Evolutionary conservation across 768 basidiomycete species (phyloP).

Genomic region (Lactarius sanguifluus): DNA sequence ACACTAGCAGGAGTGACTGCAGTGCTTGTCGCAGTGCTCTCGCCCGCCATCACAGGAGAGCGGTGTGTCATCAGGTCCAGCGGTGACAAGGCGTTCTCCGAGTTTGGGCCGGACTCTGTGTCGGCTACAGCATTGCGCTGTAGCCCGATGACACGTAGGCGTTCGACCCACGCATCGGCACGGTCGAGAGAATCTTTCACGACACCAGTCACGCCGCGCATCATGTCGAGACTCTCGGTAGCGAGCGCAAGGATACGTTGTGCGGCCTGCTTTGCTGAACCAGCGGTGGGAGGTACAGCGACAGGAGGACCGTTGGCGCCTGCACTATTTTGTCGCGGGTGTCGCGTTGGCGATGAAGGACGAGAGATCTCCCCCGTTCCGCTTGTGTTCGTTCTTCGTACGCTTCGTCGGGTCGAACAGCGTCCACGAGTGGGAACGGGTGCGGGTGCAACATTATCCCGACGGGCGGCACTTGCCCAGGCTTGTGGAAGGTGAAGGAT

Average conservation of each 20-base stretch:
- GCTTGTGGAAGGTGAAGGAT: slow-evolving; percentile 77
- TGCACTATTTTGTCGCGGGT: slow-evolving; percentile 32
- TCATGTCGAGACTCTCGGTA: slow-evolving; percentile 91
- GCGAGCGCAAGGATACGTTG: slow-evolving; percentile 81
- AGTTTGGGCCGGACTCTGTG: not conserved
- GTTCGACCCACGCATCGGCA: slow-evolving; percentile 89
- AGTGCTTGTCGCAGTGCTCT: slow-evolving; percentile 27
- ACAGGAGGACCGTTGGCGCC: slow-evolving; percentile 30
- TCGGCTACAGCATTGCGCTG: slow-evolving; percentile 47
- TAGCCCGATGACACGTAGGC: slow-evolving; percentile 73
- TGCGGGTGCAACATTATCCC: slow-evolving; percentile 27
- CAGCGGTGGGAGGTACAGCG: slow-evolving; percentile 41
- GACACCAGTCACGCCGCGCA: slow-evolving; percentile 82
- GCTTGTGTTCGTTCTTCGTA: slow-evolving; percentile 25
- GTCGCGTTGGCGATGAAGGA: slow-evolving; percentile 36
- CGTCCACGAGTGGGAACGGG: slow-evolving; percentile 31
- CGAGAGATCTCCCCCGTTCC: slow-evolving; percentile 32
- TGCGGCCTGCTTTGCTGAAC: slow-evolving; percentile 69
- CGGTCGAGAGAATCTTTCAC: slow-evolving; percentile 85
- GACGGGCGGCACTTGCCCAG: slow-evolving; percentile 58
- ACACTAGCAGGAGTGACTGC: slow-evolving; percentile 18
- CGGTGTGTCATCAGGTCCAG: slow-evolving; percentile 25
- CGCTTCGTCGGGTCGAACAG: slow-evolving; percentile 22
- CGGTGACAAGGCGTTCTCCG: slow-evolving; percentile 6
- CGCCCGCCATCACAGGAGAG: slow-evolving; percentile 15